Conservation (phyloP, 2,329 filamentous ascomycete species). For the Colletotrichum kahawae region DNA sequence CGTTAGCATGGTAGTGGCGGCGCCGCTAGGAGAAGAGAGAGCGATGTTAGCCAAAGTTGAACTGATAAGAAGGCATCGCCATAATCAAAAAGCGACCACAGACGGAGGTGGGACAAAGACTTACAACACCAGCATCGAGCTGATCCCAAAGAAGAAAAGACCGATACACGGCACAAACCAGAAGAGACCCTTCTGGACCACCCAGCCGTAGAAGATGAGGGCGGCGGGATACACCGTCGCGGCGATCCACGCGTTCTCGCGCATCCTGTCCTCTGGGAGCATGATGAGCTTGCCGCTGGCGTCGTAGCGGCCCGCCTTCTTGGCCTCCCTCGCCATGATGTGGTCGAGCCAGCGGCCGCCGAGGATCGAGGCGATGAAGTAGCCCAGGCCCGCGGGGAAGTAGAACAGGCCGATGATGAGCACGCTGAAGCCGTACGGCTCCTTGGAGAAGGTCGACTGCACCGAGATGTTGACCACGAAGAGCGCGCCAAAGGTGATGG, state of each 20-base stretch:
- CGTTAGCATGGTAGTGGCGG: conserved; percentile 81
- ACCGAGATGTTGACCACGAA: conserved; percentile 82
- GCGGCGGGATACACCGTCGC: conserved; percentile 73
- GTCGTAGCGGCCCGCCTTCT: conserved; percentile 72
- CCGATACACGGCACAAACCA: conserved; percentile 69
- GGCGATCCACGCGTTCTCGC: conserved; percentile 81
- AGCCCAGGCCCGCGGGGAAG: conserved; percentile 77
- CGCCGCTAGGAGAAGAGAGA: conserved; percentile 42
- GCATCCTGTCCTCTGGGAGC: conserved; percentile 80
- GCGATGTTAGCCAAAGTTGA: conserved; percentile 10
- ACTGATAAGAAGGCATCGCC: background rate
- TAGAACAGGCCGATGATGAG: conserved; percentile 78
- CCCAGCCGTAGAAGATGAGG: conserved; percentile 81
- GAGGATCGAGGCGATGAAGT: conserved; percentile 69
- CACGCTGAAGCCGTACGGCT: conserved; percentile 72
- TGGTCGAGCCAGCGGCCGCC: conserved; percentile 80
- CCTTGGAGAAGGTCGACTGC: conserved; percentile 68
- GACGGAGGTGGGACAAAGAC: conserved; percentile 8
- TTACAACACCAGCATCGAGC: conserved; percentile 78
- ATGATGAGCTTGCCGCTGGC: conserved; percentile 69
- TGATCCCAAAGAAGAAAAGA: conserved; percentile 76
- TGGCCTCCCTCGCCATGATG: conserved; percentile 81
- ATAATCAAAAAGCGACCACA: background rate
- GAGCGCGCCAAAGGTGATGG: conserved; percentile 76
- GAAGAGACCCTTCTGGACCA: conserved; percentile 65